A percentile compares a stretch with the other conserved stretches of the same genome.
These are phyloP conservation scores for Rhododendron vialii DNA, from an alignment of 148 eudicot genomes.

Conservation along the genomic window DNA sequence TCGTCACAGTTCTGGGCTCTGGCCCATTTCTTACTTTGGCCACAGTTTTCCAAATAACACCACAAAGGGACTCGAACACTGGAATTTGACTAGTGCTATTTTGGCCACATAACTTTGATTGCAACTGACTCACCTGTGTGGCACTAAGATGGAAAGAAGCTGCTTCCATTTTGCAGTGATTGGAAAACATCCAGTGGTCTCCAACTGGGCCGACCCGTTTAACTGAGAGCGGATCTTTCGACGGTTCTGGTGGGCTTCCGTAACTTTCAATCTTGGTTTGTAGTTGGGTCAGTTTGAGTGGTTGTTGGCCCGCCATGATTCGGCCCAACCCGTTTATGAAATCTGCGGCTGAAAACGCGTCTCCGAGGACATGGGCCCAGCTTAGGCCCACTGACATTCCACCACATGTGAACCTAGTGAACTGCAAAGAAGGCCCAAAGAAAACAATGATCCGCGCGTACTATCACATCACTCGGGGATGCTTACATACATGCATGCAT, in stretches of 20 bases:
- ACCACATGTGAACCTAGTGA: conserved; percentile 69
- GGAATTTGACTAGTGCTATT: conserved; percentile 1
- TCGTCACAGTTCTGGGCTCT: conserved; percentile 42
- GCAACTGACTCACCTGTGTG: conserved; percentile 31
- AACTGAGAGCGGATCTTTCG: conserved; percentile 35
- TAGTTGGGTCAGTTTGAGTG: conserved; percentile 19
- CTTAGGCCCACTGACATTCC: conserved; percentile 64
- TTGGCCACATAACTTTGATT: conserved; percentile 17
- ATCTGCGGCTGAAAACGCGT: conserved; percentile 46
- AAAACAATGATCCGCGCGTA: neutral
- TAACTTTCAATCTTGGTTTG: conserved; percentile 11
- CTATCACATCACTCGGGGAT: neutral
- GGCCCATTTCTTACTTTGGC: conserved; percentile 39
- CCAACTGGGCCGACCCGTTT: conserved; percentile 62
- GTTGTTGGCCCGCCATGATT: conserved; percentile 25
- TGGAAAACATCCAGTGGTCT: conserved; percentile 46
- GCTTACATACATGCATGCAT: neutral
- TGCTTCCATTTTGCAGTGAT: conserved; percentile 42
- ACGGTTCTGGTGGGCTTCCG: neutral
- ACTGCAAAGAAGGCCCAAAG: conserved; percentile 11
- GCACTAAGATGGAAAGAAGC: conserved; percentile 42
- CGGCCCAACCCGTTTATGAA: conserved; percentile 43
- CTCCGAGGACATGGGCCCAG: conserved; percentile 95
- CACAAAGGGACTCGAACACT: conserved; percentile 52
- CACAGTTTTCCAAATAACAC: conserved; percentile 49